Conservation (phyloP, 139 green algal species). For the Dunaliella primolecta region DNA sequence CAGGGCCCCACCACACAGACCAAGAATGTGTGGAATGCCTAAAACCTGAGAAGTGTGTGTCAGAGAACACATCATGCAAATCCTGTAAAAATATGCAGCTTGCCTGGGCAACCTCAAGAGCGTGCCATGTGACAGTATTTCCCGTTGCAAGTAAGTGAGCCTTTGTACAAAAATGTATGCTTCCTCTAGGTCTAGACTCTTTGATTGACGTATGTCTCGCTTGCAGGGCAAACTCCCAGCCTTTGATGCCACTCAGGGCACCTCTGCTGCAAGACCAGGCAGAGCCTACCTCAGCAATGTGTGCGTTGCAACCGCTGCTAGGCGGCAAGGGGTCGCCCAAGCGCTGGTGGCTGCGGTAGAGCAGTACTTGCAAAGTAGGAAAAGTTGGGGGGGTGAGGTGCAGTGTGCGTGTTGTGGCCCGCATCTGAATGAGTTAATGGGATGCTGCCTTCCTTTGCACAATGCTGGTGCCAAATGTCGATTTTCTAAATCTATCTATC, state of each 20-base stretch:
- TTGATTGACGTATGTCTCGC: neutral
- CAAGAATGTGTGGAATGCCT: neutral
- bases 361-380: neutral
- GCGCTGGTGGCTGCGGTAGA: slow-evolving; percentile 29
- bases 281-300: slow-evolving; percentile 82
- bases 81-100: neutral
- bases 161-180: neutral
- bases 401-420: no score
- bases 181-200: no score
- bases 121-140: neutral
- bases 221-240: neutral
- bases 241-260: neutral
- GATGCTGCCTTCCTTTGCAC: no score
- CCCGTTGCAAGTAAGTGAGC: no score
- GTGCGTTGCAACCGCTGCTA: slow-evolving; percentile 49
- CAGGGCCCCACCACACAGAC: no score
- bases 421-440: no score
- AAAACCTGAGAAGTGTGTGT: neutral
- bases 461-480: no score
- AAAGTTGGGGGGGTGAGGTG: no score
- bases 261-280: neutral
- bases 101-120: neutral
- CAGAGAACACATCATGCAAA: no score
- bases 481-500: no score
- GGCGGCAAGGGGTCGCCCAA: slow-evolving; percentile 46